Evolutionary conservation across 2,329 filamentous ascomycete species (phyloP), one percentile per base, ranked within the genome.

Genomic region (Trichoderma sp.): DNA sequence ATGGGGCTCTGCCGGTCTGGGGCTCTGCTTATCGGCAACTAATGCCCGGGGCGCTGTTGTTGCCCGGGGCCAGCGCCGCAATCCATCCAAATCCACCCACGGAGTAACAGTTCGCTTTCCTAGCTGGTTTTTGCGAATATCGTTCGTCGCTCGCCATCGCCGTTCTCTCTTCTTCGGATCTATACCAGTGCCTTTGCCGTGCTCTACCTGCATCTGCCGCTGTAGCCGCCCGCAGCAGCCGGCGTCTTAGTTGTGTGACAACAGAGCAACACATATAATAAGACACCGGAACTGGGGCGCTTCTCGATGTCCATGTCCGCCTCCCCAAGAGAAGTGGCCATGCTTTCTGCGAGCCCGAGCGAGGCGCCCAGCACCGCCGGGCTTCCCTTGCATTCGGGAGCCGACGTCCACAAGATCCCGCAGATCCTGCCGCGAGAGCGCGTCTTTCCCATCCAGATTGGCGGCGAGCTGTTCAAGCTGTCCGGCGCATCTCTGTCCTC

Each of bases 391-490:
- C 76, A 80, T 67, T 80, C 80, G 38, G 83, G 84, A 68, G 77
- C 78, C n/a, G 81, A 77, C 75, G 82, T 88, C 72, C 82, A 83
- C 77, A 86, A 85, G 78, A 91, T 91, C 65, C 89, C 89, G 31
- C 85, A 85, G 63, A 87, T 91, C 71, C 86, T 94, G 21, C 93
- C 93, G 3, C 91, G 92, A 78, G 91, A 93, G 81, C 91, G 92
- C 79, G 92, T 94, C 21, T 94, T 94, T 77, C 92, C 92, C 2
- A 92, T 94, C 76, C 93, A 94, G 83, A 93, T 94, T 79, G 92
- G 93, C 21, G 90, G 90, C 18, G 90, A 93, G 83, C 85, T 94
- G 69, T 94, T 94, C 80, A 91, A 93, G 82, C 87, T 94, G 69
- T 94, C 92, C 2, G 93, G 93, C 33, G 92, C 92, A 24, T 94